These are phyloP conservation scores for Calycina marina DNA, from an alignment of 2,329 filamentous ascomycete species.

Conservation along the genomic window DNA sequence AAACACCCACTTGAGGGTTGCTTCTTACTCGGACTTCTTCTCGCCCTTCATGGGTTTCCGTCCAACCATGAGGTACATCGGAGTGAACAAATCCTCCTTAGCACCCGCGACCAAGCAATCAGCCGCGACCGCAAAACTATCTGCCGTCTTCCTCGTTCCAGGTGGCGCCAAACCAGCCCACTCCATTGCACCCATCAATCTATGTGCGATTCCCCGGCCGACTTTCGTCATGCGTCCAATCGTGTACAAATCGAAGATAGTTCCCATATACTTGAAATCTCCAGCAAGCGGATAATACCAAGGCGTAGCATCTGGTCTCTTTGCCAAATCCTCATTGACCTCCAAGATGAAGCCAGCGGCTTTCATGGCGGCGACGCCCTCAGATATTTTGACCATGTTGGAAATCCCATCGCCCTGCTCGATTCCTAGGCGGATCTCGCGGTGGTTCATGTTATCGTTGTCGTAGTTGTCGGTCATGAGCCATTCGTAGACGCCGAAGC, in stretches of 20 bases:
- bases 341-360: slow-evolving; percentile 75
- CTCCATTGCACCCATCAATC: slow-evolving; percentile 65
- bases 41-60: slow-evolving; percentile 61
- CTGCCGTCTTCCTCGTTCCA: slow-evolving; percentile 89
- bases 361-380: slow-evolving; percentile 71
- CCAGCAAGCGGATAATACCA: slow-evolving; percentile 94
- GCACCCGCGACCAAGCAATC: slow-evolving; percentile 80
- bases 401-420: slow-evolving; percentile 94
- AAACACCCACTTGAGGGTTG: neutral
- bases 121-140: slow-evolving; percentile 67
- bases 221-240: slow-evolving; percentile 80
- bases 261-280: slow-evolving; percentile 69
- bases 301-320: slow-evolving; percentile 57
- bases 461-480: slow-evolving; percentile 95
- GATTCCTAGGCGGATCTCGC: slow-evolving; percentile 82
- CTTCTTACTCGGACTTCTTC: neutral
- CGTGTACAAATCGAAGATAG: slow-evolving; percentile 65
- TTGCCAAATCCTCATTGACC: slow-evolving; percentile 75
- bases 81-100: slow-evolving; percentile 80
- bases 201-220: slow-evolving; percentile 62
- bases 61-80: slow-evolving; percentile 94
- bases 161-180: slow-evolving; percentile 57
- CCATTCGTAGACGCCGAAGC: slow-evolving; percentile 98
- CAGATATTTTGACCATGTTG: slow-evolving; percentile 84
- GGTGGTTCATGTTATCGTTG: slow-evolving; percentile 73